Percentiles rank a stretch among this genome's conserved stretches.
Evolutionary conservation across 2,329 filamentous ascomycete species (phyloP).

Genomic region (Trichoderma breve): DNA sequence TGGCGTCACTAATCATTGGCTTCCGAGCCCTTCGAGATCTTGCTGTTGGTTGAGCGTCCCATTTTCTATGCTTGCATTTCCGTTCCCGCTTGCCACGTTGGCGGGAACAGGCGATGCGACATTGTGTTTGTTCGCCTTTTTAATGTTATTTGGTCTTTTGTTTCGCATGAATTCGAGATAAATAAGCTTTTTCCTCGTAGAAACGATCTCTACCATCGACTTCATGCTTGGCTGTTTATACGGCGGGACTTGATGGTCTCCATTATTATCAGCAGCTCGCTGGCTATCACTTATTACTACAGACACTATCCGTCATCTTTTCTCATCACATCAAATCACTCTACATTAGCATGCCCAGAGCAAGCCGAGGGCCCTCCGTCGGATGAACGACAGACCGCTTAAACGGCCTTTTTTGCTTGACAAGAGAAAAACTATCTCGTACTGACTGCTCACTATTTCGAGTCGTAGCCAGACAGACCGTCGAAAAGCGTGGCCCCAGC

Average conservation of each 20-base stretch:
- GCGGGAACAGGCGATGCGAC: slow-evolving; percentile 14
- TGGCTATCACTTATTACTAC: neutral
- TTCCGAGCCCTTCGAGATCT: neutral
- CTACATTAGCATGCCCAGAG: neutral
- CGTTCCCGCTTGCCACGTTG: slow-evolving; percentile 1
- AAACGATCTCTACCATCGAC: neutral
- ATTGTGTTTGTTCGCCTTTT: neutral
- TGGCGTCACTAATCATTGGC: slow-evolving; percentile 6
- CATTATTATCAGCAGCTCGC: neutral
- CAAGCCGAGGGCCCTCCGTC: neutral
- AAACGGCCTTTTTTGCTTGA: neutral
- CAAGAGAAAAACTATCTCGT: neutral
- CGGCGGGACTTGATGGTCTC: neutral
- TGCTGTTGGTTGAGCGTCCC: slow-evolving; percentile 2
- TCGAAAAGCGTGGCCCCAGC: neutral
- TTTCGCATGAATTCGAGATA: slow-evolving; percentile 9
- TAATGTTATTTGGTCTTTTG: neutral
- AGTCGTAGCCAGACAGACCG: neutral
- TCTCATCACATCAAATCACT: slow-evolving; percentile 13
- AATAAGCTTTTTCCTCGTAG: neutral
- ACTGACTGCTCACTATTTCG: too few species aligned
- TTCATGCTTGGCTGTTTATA: neutral
- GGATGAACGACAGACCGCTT: neutral
- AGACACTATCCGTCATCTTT: neutral
- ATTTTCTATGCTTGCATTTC: neutral